Conservation (phyloP, 495 filamentous ascomycete species). For the Geoglossum glabrum region DNA sequence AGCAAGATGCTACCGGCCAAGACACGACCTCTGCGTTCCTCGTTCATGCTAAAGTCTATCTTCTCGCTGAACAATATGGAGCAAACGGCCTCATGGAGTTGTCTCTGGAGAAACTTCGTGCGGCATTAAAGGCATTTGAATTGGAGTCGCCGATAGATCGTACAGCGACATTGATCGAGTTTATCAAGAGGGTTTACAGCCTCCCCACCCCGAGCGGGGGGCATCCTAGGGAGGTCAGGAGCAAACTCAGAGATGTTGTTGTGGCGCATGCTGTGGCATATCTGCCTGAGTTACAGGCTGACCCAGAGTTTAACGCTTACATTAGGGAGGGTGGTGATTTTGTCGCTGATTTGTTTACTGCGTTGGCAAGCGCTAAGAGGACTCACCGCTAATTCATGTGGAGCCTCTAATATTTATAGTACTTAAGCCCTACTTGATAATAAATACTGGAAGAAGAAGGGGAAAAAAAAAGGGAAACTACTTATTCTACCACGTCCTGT, state of each 20-base stretch:
- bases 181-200: constrained; percentile 1
- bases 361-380: background rate
- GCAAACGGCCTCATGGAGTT: background rate
- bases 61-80: constrained; percentile 2
- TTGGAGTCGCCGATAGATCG: background rate
- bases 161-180: background rate
- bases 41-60: constrained; percentile 1
- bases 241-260: constrained; percentile 1
- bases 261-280: background rate
- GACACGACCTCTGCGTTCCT: background rate
- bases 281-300: background rate
- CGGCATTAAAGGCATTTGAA: constrained; percentile 1
- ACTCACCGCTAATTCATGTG: background rate
- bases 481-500: no score
- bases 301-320: constrained; percentile 1
- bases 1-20: background rate
- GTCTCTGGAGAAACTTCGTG: background rate
- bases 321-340: constrained; percentile 1
- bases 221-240: background rate
- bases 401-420: background rate
- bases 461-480: background rate
- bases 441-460: background rate
- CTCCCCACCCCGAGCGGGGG: background rate
- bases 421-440: background rate
- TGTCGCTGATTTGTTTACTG: constrained; percentile 1